These are phyloP conservation scores for Beauveria scarabaeidicola DNA, from an alignment of 2,329 filamentous ascomycete genomes.

Conservation along the genomic window DNA sequence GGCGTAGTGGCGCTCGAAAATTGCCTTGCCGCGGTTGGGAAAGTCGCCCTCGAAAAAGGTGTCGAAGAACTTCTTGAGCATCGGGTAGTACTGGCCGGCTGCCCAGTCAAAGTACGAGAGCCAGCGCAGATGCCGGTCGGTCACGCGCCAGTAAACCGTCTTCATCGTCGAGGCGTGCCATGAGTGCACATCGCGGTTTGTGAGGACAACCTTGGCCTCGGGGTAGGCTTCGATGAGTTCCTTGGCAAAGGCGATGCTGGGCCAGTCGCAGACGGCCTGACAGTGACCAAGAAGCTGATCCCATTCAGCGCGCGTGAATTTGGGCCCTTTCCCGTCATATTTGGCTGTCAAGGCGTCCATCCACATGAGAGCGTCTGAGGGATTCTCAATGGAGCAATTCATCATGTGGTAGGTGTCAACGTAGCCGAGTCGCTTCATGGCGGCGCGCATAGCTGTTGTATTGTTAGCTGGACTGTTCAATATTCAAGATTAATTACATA, in stretches of 20 bases:
- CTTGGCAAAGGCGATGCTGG: conserved; percentile 57
- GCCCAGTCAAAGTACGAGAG: conserved; percentile 46
- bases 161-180: conserved; percentile 56
- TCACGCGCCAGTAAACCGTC: conserved; percentile 60
- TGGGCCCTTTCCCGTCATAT: conserved; percentile 25
- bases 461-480: background rate
- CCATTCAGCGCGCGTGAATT: conserved; percentile 59
- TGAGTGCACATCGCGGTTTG: conserved; percentile 56
- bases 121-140: conserved; percentile 45
- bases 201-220: conserved; percentile 63
- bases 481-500: conserved; percentile 27
- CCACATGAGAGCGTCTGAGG: conserved; percentile 56
- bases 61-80: conserved; percentile 62
- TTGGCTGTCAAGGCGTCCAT: conserved; percentile 56
- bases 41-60: conserved; percentile 62
- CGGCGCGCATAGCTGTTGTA: conserved; percentile 49
- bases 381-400: conserved; percentile 56
- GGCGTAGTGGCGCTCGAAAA: conserved; percentile 39
- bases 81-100: conserved; percentile 59
- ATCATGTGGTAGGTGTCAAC: conserved; percentile 67
- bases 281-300: conserved; percentile 59
- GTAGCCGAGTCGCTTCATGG: conserved; percentile 58
- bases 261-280: conserved; percentile 62
- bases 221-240: conserved; percentile 65
- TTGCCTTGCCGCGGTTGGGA: conserved; percentile 53